Base-by-base conservation (phyloP, 2,329 filamentous ascomycete species). In the Fusarium mexicanum region DNA sequence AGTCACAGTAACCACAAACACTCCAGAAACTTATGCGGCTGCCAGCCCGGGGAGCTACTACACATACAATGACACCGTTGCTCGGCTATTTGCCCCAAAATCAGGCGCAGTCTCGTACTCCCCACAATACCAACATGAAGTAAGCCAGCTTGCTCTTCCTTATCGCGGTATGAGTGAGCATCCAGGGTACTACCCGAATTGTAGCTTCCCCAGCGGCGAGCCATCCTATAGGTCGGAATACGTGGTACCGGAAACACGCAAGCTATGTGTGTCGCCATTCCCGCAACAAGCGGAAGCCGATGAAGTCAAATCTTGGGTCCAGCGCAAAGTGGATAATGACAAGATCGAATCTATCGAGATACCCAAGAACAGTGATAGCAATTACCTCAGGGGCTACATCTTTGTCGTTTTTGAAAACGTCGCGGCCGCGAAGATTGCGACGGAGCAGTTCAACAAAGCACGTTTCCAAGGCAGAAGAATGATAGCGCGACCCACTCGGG, bases 241-340 rank as follows among this genome's bases (percentile, higher is more conserved):
- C 43, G 40, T 66, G 47, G 35, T 58, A 26, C 69, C 69, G 12
- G 74, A 78, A 53, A 60, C 61, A n/a, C 69, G 72, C 24, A 79
- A 77, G 43, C 62, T 82, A 37, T 64, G 77, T 35, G 66, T 82
- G 29, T 75, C 76, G 12, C 76, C 75, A 20, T 77, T 82, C 24
- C 71, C 75, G 40, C 75, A 77, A 55, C 65, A 76, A 31, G 71
- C 71, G 26, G 55, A 46, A 22, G 58, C 66, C 17, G 66, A 75
- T 7, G 77, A 80, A 4, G 78, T 82, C 14, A 74, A 64, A 26
- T 63, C 54, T 16, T 82, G 81, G 81, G 73, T 81, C 17, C 73
- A 70, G 11, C 66, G 72, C 24, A 78, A 74, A 44, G 71, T 80
- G 46, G 76, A 77, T 6, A 61, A 72, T 16, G 57, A 64, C 37